Conservation (phyloP, 2,329 filamentous ascomycete genomes). For the Alternaria rosae region DNA sequence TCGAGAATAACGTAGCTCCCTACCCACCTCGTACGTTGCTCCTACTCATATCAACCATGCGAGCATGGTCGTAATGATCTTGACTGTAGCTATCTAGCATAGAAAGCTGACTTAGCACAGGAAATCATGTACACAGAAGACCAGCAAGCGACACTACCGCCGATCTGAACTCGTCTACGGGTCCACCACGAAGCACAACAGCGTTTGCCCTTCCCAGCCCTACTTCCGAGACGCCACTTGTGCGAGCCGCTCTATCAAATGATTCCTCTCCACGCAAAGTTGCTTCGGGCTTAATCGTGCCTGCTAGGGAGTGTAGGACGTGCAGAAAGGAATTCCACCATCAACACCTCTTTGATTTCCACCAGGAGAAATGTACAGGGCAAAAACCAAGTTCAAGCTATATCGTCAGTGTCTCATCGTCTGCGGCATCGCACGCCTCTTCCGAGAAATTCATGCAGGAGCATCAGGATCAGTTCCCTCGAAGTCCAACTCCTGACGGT, state of each 20-base stretch:
- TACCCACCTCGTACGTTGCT: background rate
- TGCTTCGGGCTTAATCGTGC: background rate
- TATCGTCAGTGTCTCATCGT: background rate
- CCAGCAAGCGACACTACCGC: background rate
- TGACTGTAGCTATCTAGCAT: background rate
- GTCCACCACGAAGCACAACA: background rate
- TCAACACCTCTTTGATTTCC: constrained; percentile 1
- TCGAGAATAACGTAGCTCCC: background rate
- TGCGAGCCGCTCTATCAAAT: background rate
- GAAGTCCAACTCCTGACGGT: background rate
- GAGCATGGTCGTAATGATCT: background rate
- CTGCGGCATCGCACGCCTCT: background rate
- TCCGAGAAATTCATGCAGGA: background rate
- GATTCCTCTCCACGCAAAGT: background rate
- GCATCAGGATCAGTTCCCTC: background rate
- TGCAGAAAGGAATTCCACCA: background rate
- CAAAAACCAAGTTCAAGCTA: background rate
- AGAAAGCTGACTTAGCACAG: background rate
- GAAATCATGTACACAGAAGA: background rate
- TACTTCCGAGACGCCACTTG: background rate
- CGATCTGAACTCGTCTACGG: background rate
- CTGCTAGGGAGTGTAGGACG: background rate
- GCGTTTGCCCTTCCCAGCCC: background rate
- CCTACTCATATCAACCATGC: background rate
- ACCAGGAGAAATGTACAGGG: background rate